Evolutionary conservation across 1,139 yeast genomes (phyloP).

Genomic region (Geotrichum citri-aurantii): DNA sequence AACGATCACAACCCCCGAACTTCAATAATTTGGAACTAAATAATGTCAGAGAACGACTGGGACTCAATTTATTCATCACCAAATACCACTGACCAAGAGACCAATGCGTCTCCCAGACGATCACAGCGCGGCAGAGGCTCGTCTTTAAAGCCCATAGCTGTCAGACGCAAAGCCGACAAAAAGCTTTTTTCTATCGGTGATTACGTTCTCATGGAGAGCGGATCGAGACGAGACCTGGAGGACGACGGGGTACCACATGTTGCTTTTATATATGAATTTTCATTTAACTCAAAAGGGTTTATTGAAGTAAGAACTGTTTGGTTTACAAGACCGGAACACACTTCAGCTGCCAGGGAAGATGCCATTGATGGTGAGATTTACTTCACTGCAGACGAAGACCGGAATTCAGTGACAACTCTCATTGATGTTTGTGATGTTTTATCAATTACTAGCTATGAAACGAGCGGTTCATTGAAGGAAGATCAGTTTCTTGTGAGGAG

Average conservation of each 20-base stretch:
- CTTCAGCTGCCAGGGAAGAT: slow-evolving; percentile 6
- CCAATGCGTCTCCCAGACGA: neutral
- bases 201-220: slow-evolving; percentile 22
- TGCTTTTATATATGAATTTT: slow-evolving; percentile 23
- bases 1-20: neutral
- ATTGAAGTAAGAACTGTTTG: slow-evolving; percentile 22
- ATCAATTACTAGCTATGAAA: slow-evolving; percentile 8
- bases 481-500: slow-evolving; percentile 11
- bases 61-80: neutral
- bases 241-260: slow-evolving; percentile 20
- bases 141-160: slow-evolving; percentile 18
- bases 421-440: slow-evolving; percentile 21
- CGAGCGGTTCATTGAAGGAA: neutral
- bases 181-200: slow-evolving; percentile 24
- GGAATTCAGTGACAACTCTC: slow-evolving; percentile 22
- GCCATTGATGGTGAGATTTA: slow-evolving; percentile 20
- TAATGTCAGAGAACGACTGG: slow-evolving; percentile 11
- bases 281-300: slow-evolving; percentile 19
- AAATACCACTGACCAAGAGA: neutral
- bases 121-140: slow-evolving; percentile 2
- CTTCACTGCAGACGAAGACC: slow-evolving; percentile 22
- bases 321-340: slow-evolving; percentile 21
- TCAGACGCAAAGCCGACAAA: slow-evolving; percentile 19
- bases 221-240: neutral
- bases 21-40: slow-evolving; percentile 12